Evolutionary conservation across 345 rosid genomes (phyloP).

Genomic region (Eucalyptus marginata): DNA sequence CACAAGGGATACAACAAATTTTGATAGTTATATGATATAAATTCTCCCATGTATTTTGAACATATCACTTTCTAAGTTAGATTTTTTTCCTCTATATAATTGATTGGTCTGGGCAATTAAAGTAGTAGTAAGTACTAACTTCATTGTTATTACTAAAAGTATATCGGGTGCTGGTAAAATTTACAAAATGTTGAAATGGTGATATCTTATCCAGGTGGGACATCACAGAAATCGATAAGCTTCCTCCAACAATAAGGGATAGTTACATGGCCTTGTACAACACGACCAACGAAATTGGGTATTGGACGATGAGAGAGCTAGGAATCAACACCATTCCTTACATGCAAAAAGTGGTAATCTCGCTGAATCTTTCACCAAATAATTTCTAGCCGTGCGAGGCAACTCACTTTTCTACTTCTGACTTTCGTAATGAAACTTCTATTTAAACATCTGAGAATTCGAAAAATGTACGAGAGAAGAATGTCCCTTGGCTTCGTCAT

Average conservation of each 20-base stretch:
- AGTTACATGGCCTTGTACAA: not conserved
- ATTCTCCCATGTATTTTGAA: not conserved
- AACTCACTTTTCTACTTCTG: not conserved
- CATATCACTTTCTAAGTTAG: not conserved
- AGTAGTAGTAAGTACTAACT: not conserved
- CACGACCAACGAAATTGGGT: slow-evolving; percentile 1
- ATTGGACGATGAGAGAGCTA: not conserved
- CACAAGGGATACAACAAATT: not conserved
- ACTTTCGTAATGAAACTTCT: not conserved
- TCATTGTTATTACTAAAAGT: not conserved
- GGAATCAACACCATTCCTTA: slow-evolving; percentile 1
- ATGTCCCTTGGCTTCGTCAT: not conserved
- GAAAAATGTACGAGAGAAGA: not conserved
- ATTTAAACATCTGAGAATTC: not conserved
- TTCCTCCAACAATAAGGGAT: not conserved
- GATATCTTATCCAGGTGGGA: not conserved
- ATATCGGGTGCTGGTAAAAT: not conserved
- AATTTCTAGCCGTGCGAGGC: not conserved
- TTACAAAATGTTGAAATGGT: not conserved
- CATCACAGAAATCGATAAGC: not conserved
- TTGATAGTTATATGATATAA: not conserved
- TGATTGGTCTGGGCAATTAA: not conserved
- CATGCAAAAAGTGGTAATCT: not conserved
- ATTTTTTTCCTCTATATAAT: not conserved
- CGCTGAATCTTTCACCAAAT: not conserved